phyloP scores from a whole-genome alignment of 2,329 filamentous ascomycete species.

The Knufia fluminis region DNA sequence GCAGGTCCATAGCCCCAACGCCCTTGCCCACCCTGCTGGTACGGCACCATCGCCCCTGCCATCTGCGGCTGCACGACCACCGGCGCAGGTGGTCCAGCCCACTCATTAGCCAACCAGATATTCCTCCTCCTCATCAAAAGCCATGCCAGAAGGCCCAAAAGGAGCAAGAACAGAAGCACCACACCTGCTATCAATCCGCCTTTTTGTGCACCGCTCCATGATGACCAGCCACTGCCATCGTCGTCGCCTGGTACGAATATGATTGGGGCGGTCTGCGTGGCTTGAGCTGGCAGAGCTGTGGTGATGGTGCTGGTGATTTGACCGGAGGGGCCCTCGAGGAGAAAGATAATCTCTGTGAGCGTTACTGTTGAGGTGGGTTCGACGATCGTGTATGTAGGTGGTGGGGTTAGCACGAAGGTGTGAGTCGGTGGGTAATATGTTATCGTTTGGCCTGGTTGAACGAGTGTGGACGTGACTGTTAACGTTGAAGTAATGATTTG shows the following conservation, averaged over 20 bases:
- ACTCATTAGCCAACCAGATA: conserved; percentile 20
- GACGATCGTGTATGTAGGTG: conserved; percentile 4
- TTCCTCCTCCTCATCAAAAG: conserved; percentile 13
- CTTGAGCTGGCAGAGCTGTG: not conserved
- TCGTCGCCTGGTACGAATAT: conserved; percentile 14
- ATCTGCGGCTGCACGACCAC: not conserved
- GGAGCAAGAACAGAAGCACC: conserved; percentile 21
- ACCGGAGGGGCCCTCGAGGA: conserved; percentile 13
- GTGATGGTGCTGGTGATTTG: conserved; percentile 17
- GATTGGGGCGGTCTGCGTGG: not conserved
- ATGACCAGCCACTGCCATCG: conserved; percentile 20
- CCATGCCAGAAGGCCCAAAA: conserved; percentile 19
- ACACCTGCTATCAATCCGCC: conserved; percentile 25
- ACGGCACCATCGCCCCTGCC: not conserved
- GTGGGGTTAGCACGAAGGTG: conserved; percentile 5
- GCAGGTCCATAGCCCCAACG: conserved; percentile 4
- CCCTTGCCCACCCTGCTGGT: not conserved
- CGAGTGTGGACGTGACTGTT: not conserved
- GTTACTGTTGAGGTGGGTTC: conserved; percentile 13
- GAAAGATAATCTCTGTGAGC: conserved; percentile 17
- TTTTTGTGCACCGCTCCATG: conserved; percentile 23
- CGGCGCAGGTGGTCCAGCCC: not conserved
- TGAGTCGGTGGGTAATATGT: conserved; percentile 3
- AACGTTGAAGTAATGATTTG: not conserved
- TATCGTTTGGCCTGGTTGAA: conserved; percentile 4